Percentiles rank a stretch among this genome's conserved stretches.
Evolutionary conservation across 352 stramenopile species (phyloP).

Genomic region (Pythium aristosporum): DNA sequence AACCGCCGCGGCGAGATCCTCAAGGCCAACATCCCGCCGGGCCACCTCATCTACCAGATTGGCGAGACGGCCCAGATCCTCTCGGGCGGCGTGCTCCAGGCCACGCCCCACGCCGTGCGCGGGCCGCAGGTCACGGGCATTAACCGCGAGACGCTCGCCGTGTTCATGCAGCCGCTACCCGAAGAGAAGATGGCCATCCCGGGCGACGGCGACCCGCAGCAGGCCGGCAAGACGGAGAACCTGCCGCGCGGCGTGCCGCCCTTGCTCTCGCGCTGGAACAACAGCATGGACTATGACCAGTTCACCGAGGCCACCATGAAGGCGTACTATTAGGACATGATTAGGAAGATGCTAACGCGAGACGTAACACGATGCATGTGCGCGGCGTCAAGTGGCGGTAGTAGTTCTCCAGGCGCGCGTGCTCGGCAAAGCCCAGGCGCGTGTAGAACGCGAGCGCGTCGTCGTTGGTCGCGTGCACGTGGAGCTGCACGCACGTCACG

Average conservation of each 20-base stretch:
- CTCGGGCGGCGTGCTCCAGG: conserved; percentile 90
- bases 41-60: conserved; percentile 93
- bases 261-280: conserved; percentile 84
- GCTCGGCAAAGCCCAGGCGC: conserved; percentile 45
- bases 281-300: conserved; percentile 89
- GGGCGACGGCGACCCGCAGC: conserved; percentile 31
- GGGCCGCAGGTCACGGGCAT: conserved; percentile 68
- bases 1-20: conserved; percentile 88
- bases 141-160: conserved; percentile 92
- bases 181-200: conserved; percentile 82
- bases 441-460: conserved; percentile 66
- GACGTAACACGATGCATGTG: conserved; percentile 41
- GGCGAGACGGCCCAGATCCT: conserved; percentile 96
- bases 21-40: conserved; percentile 83
- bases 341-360: neutral
- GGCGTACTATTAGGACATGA: conserved; percentile 79
- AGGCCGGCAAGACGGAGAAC: conserved; percentile 68
- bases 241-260: conserved; percentile 78
- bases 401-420: conserved; percentile 51
- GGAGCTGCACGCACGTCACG: conserved; percentile 37
- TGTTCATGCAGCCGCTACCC: conserved; percentile 96
- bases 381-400: conserved; percentile 60
- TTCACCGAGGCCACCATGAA: conserved; percentile 91
- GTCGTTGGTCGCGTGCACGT: conserved; percentile 63
- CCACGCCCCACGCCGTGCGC: conserved; percentile 90